Evolutionary conservation across 441 rosid genomes (phyloP), one percentile per base, ranked within the genome.

Genomic region (Isatis lusitanica): DNA sequence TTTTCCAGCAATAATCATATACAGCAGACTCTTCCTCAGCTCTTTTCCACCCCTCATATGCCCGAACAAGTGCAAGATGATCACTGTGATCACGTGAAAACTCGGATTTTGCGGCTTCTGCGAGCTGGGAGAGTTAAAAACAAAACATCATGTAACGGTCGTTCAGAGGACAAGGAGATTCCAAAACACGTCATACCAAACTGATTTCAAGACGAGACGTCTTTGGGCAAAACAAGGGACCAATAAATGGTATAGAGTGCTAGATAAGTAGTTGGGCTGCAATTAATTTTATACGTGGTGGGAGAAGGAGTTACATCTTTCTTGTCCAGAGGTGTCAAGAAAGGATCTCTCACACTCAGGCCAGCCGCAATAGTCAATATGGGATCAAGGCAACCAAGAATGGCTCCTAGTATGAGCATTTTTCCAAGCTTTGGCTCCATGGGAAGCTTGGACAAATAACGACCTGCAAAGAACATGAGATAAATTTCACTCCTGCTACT

Each of bases 391-490:
- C 94, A 91, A 82, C 88, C 90, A 71, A 93, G 85, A 74, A 88
- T 83, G 44, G 92, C 93, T 77, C 98, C 98, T 70, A 90, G 74
- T 69, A 93, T 71, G 59, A 93, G 90, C 93, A 93, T 93, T 85
- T 93, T 93, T 78, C 98, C 98, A 71, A 91, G 93, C 82, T 93
- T 93, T 69, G 98, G 98, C 85, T 93, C 97, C 92, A 93, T 74
- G 35, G 98, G 98, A 83, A 93, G 90, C 88, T 80, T 80, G 48
- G 88, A 80, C 85, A 91, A 83, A 83, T 88, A 91, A 61, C 76
- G 80, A 56, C 98, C 98, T 93, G 88, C 65, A 77, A 81, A 73
- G 18, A n/a, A 53, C 40, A 53, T 64, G 50, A 66, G 55, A 59
- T 46, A 38, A 66, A 62, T 15, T 62, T 57, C 39, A 48, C 31